Evolutionary conservation across 768 basidiomycete species (phyloP).

Genomic region (Mrakia frigida): DNA sequence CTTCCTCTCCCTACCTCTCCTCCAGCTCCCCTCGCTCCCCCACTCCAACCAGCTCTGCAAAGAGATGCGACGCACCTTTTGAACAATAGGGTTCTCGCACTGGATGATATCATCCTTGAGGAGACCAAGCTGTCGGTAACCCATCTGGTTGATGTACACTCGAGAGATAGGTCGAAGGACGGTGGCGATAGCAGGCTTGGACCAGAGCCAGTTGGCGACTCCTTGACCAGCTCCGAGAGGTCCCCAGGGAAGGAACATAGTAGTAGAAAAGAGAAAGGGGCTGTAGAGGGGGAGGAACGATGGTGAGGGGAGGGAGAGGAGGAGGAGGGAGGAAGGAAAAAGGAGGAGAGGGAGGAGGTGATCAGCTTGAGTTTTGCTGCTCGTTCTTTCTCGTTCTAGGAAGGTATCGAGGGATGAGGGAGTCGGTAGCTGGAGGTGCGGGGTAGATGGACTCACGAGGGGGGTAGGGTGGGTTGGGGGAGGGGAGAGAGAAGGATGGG

Average conservation of each 20-base stretch:
- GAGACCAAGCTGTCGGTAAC: conserved; percentile 82
- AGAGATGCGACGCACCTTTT: conserved; percentile 55
- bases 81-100: conserved; percentile 71
- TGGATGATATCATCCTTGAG: conserved; percentile 89
- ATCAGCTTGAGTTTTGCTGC: neutral
- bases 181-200: neutral
- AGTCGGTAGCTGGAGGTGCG: neutral
- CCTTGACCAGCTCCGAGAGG: conserved; percentile 17
- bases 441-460: neutral
- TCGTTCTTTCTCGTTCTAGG: neutral
- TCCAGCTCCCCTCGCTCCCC: neutral
- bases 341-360: neutral
- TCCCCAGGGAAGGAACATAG: conserved; percentile 16
- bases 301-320: neutral
- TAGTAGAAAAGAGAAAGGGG: neutral
- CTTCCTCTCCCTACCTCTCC: neutral
- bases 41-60: neutral
- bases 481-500: neutral
- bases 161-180: conserved; percentile 68
- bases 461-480: neutral
- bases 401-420: neutral
- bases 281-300: neutral
- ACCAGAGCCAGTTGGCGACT: neutral
- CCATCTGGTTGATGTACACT: conserved; percentile 73
- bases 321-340: neutral